phyloP scores from a whole-genome alignment of 257 asterid genomes.

The Craterostigma plantagineum region DNA sequence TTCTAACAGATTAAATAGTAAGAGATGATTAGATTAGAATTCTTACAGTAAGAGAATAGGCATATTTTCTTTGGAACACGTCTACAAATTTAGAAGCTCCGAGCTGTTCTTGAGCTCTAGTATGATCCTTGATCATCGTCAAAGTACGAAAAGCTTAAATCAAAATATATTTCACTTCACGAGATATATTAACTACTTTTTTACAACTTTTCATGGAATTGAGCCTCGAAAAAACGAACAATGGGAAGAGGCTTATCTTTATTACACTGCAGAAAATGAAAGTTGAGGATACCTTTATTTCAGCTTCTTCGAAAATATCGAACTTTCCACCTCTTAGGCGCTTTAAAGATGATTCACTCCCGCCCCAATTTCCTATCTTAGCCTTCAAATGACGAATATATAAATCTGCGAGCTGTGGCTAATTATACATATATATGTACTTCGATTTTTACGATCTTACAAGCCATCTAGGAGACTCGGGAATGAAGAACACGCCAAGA shows the following conservation, averaged over 20 bases:
- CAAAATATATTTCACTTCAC: too few relatives aligned
- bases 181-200: too few relatives aligned
- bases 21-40: neutral
- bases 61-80: slow-evolving; percentile 65
- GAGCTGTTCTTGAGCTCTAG: slow-evolving; percentile 34
- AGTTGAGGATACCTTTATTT: too few relatives aligned
- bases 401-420: too few relatives aligned
- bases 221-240: too few relatives aligned
- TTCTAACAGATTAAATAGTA: too few relatives aligned
- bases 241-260: too few relatives aligned
- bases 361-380: slow-evolving; percentile 42
- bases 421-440: neutral
- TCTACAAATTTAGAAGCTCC: slow-evolving; percentile 36
- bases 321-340: slow-evolving; percentile 44
- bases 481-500: slow-evolving; percentile 46
- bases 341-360: slow-evolving; percentile 42
- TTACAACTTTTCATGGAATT: too few relatives aligned
- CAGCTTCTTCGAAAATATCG: slow-evolving; percentile 48
- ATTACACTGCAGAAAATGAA: too few relatives aligned
- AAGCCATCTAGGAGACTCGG: slow-evolving; percentile 96
- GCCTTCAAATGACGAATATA: slow-evolving; percentile 25
- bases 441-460: slow-evolving; percentile 20
- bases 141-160: too few relatives aligned
- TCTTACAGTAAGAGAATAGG: slow-evolving; percentile 52
- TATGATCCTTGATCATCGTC: slow-evolving; percentile 32